Percentiles rank a stretch among this genome's conserved stretches.
phyloP scores from a whole-genome alignment of 345 rosid species.

The Atalantia buxifolia region DNA sequence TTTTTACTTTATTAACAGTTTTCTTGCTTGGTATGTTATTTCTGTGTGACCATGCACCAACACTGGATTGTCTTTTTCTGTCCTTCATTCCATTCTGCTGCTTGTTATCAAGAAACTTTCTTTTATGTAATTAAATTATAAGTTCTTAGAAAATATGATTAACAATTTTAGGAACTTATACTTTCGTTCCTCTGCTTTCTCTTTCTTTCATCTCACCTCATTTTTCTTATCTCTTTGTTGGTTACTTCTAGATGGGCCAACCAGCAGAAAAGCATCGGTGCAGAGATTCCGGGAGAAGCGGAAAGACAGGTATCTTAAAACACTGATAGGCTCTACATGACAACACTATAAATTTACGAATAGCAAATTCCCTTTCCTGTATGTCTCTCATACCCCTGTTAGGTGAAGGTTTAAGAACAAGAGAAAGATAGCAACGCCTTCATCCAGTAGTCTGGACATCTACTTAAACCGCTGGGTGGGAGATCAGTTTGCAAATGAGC shows the following conservation, averaged over 20 bases:
- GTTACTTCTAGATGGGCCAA: conserved; percentile 22
- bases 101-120: background rate
- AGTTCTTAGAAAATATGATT: background rate
- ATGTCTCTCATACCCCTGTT: conserved; percentile 38
- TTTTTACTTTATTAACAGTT: background rate
- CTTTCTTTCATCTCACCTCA: background rate
- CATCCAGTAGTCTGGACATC: conserved; percentile 29
- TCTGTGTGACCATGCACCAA: background rate
- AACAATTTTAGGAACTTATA: background rate
- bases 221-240: background rate
- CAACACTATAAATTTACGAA: background rate
- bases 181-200: background rate
- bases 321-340: conserved; percentile 6
- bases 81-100: background rate
- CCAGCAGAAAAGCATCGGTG: conserved; percentile 30
- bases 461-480: conserved; percentile 21
- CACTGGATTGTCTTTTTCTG: background rate
- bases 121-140: background rate
- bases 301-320: conserved; percentile 32
- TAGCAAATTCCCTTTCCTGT: conserved; percentile 20
- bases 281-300: conserved; percentile 31
- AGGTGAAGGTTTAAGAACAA: conserved; percentile 54
- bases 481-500: conserved; percentile 30
- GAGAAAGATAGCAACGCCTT: conserved; percentile 31
- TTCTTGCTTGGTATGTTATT: background rate